phyloP scores from a whole-genome alignment of 2,329 filamentous ascomycete genomes.

The Colletotrichum neosansevieriae region DNA sequence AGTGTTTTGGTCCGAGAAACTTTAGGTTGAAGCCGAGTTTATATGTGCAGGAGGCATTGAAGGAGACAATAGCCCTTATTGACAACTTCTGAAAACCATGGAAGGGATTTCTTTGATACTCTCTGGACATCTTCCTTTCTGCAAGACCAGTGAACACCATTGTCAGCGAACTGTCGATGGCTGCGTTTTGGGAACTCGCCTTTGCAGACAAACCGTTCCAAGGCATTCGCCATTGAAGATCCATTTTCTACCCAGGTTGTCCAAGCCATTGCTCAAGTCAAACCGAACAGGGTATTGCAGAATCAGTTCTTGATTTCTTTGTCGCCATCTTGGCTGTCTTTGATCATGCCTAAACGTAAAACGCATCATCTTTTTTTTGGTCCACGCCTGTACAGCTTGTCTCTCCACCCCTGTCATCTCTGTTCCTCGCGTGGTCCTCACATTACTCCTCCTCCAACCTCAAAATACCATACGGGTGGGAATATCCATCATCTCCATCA shows the following conservation, averaged over 20 bases:
- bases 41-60: too few species aligned
- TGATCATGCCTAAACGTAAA: conserved; percentile 38
- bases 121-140: not conserved
- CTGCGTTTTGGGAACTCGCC: not conserved
- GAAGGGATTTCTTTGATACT: not conserved
- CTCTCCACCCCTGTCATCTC: too few species aligned
- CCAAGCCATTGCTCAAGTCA: not conserved
- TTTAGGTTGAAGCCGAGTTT: too few species aligned
- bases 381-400: too few species aligned
- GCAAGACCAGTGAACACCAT: not conserved
- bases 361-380: conserved; percentile 11
- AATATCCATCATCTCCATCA: conserved; percentile 41
- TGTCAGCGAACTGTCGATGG: conserved; percentile 3
- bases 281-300: not conserved
- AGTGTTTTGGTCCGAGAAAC: too few species aligned
- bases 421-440: too few species aligned
- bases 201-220: not conserved
- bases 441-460: conserved; percentile 35
- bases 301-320: conserved; percentile 39
- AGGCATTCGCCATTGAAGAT: not conserved
- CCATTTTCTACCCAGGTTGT: too few species aligned
- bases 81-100: too few species aligned
- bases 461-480: conserved; percentile 38
- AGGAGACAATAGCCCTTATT: not conserved
- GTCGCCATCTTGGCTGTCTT: conserved; percentile 31